Conservation (phyloP, 2,329 filamentous ascomycete species). For the Penicillium expansum region DNA sequence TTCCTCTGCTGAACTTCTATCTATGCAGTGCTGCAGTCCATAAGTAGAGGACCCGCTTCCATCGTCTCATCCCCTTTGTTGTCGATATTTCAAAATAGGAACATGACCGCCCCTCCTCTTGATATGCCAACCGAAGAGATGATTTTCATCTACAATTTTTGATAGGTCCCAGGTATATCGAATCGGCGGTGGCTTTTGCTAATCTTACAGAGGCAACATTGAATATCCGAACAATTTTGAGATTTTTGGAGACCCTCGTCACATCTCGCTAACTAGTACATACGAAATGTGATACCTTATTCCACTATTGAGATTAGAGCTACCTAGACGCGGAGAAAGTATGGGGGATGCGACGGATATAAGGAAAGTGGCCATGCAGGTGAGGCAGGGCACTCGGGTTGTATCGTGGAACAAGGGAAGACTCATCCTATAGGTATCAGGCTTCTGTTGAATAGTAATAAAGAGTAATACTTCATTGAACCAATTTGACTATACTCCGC, state of each 20-base stretch:
- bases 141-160: too few relatives aligned
- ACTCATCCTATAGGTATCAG: too few relatives aligned
- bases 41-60: neutral
- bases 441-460: neutral
- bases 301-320: neutral
- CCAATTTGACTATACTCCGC: neutral
- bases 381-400: neutral
- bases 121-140: neutral
- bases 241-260: neutral
- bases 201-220: neutral
- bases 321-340: neutral
- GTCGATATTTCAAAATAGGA: neutral
- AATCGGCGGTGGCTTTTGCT: neutral
- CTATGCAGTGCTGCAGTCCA: neutral
- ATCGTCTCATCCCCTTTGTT: neutral
- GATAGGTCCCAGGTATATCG: neutral
- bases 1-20: neutral
- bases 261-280: neutral
- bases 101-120: neutral
- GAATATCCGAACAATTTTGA: neutral
- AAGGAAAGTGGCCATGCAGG: neutral
- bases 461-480: neutral
- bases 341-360: neutral
- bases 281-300: neutral
- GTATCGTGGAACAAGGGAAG: neutral